A percentile compares a stretch with the other conserved stretches of the same genome.
These are phyloP conservation scores for Phaffia tasmanica DNA, from an alignment of 768 basidiomycete species.

Conservation along the genomic window DNA sequence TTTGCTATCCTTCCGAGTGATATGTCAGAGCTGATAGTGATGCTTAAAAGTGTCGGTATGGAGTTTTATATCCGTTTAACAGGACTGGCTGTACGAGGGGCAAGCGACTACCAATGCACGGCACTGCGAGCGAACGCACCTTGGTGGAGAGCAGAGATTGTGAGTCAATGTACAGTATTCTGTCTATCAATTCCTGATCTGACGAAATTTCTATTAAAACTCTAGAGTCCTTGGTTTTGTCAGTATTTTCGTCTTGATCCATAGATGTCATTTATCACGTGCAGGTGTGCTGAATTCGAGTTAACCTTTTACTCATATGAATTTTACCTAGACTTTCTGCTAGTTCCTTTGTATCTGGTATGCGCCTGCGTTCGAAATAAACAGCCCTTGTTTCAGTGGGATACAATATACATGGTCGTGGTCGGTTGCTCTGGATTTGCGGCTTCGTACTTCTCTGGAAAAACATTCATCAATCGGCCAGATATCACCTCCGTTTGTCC, in stretches of 20 bases:
- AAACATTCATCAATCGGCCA: slow-evolving; percentile 52
- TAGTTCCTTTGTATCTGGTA: slow-evolving; percentile 39
- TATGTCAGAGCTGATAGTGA: too few species aligned
- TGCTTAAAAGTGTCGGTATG: slow-evolving; percentile 47
- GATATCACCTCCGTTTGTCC: slow-evolving; percentile 61
- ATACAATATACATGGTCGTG: slow-evolving; percentile 42
- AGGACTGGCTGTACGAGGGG: slow-evolving; percentile 42
- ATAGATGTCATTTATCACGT: neutral
- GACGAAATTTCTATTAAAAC: too few species aligned
- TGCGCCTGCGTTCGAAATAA: slow-evolving; percentile 38
- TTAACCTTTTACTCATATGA: neutral
- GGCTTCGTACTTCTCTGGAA: slow-evolving; percentile 56
- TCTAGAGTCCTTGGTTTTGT: slow-evolving; percentile 49
- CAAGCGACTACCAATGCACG: slow-evolving; percentile 52
- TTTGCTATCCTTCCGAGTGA: too few species aligned
- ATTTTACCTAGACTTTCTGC: slow-evolving; percentile 34
- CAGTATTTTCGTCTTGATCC: slow-evolving; percentile 34
- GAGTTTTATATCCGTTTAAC: slow-evolving; percentile 55
- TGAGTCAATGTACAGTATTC: slow-evolving; percentile 27
- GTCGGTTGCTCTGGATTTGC: slow-evolving; percentile 50
- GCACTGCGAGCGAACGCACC: slow-evolving; percentile 50
- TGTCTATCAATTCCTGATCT: too few species aligned
- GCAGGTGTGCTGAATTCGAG: neutral
- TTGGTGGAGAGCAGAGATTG: slow-evolving; percentile 66
- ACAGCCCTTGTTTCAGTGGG: slow-evolving; percentile 37